Conservation (phyloP, 495 filamentous ascomycete genomes). For the Neurospora intermedia region DNA sequence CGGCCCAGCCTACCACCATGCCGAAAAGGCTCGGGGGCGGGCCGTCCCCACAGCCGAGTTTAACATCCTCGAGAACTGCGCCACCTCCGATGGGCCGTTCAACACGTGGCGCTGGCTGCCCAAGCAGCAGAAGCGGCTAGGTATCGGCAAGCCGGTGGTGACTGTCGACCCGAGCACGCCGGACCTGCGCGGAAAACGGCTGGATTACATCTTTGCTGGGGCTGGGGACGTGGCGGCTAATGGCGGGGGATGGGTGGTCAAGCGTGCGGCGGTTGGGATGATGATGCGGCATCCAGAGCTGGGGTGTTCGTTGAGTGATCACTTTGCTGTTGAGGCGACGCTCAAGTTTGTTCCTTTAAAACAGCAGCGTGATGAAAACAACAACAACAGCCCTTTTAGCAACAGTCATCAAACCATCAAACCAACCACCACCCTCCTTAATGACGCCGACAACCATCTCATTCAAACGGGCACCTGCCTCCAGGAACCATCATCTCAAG, state of each 20-base stretch:
- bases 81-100: slow-evolving; percentile 72
- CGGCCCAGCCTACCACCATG: slow-evolving; percentile 52
- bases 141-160: slow-evolving; percentile 28
- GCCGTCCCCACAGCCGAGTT: slow-evolving; percentile 57
- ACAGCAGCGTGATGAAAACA: not conserved
- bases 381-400: not conserved
- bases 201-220: slow-evolving; percentile 85
- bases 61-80: slow-evolving; percentile 71
- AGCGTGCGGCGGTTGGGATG: slow-evolving; percentile 64
- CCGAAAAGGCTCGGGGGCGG: slow-evolving; percentile 46
- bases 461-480: slow-evolving; percentile 27
- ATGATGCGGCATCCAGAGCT: slow-evolving; percentile 70
- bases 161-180: slow-evolving; percentile 45
- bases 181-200: slow-evolving; percentile 67
- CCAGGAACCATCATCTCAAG: slow-evolving; percentile 11
- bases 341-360: slow-evolving; percentile 32
- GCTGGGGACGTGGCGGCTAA: slow-evolving; percentile 16
- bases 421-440: not conserved
- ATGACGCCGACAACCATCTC: slow-evolving; percentile 12
- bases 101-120: slow-evolving; percentile 94
- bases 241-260: slow-evolving; percentile 51
- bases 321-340: slow-evolving; percentile 75
- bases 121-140: slow-evolving; percentile 45
- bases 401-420: not conserved
- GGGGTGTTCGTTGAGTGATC: slow-evolving; percentile 79